Conservation (phyloP, 345 rosid genomes). For the Arabidopsis arenosa region DNA sequence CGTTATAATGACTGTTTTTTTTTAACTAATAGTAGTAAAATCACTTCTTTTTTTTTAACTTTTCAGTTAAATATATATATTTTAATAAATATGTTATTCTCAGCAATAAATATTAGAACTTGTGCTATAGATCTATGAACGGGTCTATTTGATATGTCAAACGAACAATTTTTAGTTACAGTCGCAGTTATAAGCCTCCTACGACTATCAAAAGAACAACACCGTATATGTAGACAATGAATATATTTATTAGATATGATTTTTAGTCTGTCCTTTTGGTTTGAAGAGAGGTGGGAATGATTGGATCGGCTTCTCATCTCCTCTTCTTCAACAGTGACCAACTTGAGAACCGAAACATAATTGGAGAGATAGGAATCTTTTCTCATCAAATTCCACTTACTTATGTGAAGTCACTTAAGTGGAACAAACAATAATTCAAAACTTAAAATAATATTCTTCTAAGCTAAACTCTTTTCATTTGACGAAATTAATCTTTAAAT, state of each 20-base stretch:
- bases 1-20: background rate
- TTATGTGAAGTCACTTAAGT: constrained; percentile 32
- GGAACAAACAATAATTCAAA: constrained; percentile 30
- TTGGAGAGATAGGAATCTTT: constrained; percentile 33
- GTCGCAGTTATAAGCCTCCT: too few species aligned
- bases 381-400: constrained; percentile 35
- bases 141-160: background rate
- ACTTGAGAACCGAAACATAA: constrained; percentile 23
- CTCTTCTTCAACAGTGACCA: constrained; percentile 30
- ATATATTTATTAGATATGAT: constrained; percentile 35
- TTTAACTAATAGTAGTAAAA: background rate
- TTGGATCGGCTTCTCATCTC: constrained; percentile 42
- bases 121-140: background rate
- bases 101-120: background rate
- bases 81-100: background rate
- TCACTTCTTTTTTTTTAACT: background rate
- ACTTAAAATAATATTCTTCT: background rate
- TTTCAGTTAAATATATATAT: background rate
- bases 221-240: constrained; percentile 3
- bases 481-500: constrained; percentile 27
- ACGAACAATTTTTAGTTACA: too few species aligned
- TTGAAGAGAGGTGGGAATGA: constrained; percentile 38
- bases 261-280: constrained; percentile 29
- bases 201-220: too few species aligned
- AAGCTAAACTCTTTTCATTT: constrained; percentile 20